Base-by-base conservation (phyloP, 495 filamentous ascomycete genomes). In the Penicillium atrosanguineum region DNA sequence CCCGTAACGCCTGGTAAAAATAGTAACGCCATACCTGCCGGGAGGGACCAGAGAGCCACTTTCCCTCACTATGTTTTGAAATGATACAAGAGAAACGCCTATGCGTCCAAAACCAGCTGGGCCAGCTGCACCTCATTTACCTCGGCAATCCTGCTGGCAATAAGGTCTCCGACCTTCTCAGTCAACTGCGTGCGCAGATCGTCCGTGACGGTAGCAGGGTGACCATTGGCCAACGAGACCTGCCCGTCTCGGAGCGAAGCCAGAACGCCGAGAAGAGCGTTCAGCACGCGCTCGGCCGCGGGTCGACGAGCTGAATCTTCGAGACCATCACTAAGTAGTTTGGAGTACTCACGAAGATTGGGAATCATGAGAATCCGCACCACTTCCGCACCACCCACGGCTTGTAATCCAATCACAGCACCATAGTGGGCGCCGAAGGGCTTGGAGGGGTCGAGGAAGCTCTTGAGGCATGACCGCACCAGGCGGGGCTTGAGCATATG, bases 391-490 rank as follows among this genome's bases (percentile, higher is more conserved):
- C 91, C 91, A 12, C 90, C 90, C 19, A 93, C 83, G 0, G 82
- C 79, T 0, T 82, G 77, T 11, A 98, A 75, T 4, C 90, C 91
- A 37, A 83, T 79, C 37, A 98, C 80, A 9, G 92, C 89, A 45
- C 94, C 94, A 64, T 90, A 97, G 61, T 94, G 89, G 5, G 90
- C 86, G 16, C 85, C 81, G 5, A 91, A 79, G 0, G 90, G 83
- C 62, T 90, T 87, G 28, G 82, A 78, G 0, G 90, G 89, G 65
- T 96, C 91, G 7, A 98, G 82, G 67, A 96, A 91, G 60, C 84
- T 75, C 72, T 95, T 96, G 4, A 97, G 80, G 65, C 89, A 97
- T 0, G 90, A 91, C 14, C 94, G 83, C 14, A 90, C 89, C n/a
- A 98, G 81, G 31, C 94, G 85, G 0, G 94, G 86, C 48, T 90